Base-by-base conservation (phyloP, 2,329 filamentous ascomycete species). In the Acarospora socialis region DNA sequence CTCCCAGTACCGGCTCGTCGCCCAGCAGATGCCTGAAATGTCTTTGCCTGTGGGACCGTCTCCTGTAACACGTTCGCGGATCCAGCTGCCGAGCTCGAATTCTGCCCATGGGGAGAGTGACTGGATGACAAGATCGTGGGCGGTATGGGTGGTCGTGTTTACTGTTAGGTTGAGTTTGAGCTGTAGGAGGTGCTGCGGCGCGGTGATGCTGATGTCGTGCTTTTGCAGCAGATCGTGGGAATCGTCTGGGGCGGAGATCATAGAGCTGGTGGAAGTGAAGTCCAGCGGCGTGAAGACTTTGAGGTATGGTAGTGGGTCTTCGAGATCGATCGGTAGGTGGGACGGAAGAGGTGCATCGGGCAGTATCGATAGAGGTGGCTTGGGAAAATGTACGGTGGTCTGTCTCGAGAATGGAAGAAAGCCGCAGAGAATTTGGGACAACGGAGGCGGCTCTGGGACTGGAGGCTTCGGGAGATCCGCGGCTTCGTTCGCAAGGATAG, bases 241-340 rank as follows among this genome's bases (percentile, higher is more conserved):
- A 13, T 23, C 4, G 13, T 21, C 8, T 29, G 34, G 24, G 13
- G 41, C 44, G 0, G 66, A 61, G 2, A 70, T 44, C 0, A 67
- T 51, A 0, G 60, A 54, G 9, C 73, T 57, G 1, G 55, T 63
- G 0, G 73, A 76, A 0, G 63, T 62, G 35, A 80, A 73, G 0
- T 60, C 60, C 9, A 90, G 63, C 0, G 77, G 71, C 0, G 72
- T 79, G 44, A 90, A 83, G 6, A 77, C 63, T 27, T 77, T 69
- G 0, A 86, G 61, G 41, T 77, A 83, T 0, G 77, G 72, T 2
- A 79, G 55, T 30, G 78, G 70, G 37, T 84, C 70, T 0, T 65
- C 59, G 2, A 77, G 63, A 1, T 68, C 63, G 55, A 84, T 62
- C 1, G 63, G 62, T 2, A 73, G 66, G 46, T 86, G 80, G 1